Percentiles rank a stretch among this genome's conserved stretches.
Conservation (phyloP, 495 filamentous ascomycete species). For the Podospora bellae-mahoneyi region DNA sequence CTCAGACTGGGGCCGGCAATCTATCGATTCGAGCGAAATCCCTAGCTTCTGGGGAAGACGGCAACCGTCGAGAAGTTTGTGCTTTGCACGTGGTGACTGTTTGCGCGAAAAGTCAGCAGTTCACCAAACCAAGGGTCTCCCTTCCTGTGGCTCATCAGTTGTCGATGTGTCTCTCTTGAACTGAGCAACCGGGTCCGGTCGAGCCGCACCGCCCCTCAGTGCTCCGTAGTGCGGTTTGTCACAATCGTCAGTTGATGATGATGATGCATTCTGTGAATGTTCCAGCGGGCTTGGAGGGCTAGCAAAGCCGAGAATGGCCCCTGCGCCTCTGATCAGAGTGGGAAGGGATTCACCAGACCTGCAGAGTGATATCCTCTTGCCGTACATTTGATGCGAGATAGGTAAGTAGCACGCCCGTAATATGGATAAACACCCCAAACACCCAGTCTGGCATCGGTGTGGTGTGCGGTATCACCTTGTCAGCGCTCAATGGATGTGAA, state of each 20-base stretch:
- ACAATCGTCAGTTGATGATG: not conserved
- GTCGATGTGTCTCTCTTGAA: not conserved
- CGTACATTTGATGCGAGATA: constrained; percentile 7
- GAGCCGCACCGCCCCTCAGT: not conserved
- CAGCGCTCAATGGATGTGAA: not conserved
- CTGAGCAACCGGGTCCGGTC: not conserved
- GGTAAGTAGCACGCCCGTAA: constrained; percentile 1
- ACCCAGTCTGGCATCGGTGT: not conserved
- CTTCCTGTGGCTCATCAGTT: not conserved
- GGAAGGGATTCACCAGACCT: not conserved
- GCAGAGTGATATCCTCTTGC: not conserved
- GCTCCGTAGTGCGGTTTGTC: too few species aligned
- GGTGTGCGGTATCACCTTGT: not conserved
- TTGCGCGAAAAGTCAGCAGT: not conserved
- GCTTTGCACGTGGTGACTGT: not conserved
- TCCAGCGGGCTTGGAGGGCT: not conserved
- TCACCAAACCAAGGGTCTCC: constrained; percentile 1
- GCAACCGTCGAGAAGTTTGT: not conserved
- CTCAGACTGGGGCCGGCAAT: not conserved
- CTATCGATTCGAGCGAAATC: not conserved
- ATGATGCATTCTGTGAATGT: not conserved
- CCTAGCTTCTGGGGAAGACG: constrained; percentile 4
- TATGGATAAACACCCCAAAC: constrained; percentile 6
- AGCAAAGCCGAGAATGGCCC: not conserved
- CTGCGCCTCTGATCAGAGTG: not conserved